Conservation (phyloP, 129 eudicot genomes). For the Chrysanthemum seticuspe region DNA sequence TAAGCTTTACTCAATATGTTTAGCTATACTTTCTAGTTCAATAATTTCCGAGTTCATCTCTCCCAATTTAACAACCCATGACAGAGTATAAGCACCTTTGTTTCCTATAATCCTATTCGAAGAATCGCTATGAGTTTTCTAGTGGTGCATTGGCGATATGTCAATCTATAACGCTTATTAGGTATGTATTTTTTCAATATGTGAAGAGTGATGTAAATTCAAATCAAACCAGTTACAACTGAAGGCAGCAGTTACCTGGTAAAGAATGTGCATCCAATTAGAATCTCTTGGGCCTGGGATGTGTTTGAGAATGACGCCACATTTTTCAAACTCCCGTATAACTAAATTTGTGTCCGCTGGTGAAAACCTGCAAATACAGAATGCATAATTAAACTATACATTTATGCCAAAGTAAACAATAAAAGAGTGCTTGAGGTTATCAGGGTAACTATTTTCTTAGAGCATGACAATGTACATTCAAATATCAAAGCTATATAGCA, state of each 20-base stretch:
- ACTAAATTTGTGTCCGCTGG: constrained; percentile 90
- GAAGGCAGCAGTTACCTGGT: constrained; percentile 57
- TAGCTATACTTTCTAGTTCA: no score
- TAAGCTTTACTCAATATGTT: no score
- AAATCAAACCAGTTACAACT: no score
- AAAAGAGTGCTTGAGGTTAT: constrained; percentile 10
- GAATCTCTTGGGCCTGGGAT: constrained; percentile 95
- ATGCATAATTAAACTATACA: not conserved
- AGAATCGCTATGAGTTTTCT: no score
- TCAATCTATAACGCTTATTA: no score
- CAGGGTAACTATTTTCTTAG: not conserved
- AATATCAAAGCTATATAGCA: not conserved
- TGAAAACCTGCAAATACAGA: constrained; percentile 55
- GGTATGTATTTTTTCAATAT: no score
- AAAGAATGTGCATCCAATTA: constrained; percentile 97
- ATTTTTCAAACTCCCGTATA: constrained; percentile 90
- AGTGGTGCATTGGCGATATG: no score
- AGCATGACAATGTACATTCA: not conserved
- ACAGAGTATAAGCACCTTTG: no score
- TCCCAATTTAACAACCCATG: no score
- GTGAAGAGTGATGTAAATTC: no score
- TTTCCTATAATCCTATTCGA: no score
- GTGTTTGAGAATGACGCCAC: constrained; percentile 83
- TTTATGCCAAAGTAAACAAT: not conserved
- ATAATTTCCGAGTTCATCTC: no score